Evolutionary conservation across 441 rosid species (phyloP), one percentile per base, ranked within the genome.

Genomic region (Pelargonium australe): DNA sequence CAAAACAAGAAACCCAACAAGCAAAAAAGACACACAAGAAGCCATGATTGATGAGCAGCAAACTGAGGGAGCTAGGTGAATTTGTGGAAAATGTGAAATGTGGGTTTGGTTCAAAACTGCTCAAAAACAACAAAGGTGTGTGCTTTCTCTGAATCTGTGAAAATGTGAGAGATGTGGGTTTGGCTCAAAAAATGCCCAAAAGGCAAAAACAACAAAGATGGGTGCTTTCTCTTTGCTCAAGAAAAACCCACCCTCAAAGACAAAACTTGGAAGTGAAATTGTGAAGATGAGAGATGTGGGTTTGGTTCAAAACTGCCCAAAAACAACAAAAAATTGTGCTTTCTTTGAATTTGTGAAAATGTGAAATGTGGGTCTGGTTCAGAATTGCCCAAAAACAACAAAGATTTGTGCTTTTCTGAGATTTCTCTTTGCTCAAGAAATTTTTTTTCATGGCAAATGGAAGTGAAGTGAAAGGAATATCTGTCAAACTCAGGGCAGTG

Each of bases 1-100:
- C 53, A 81, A 69, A 76, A 78, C 75, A 44, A 79, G 79, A 49
- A 81, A 69, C 70, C 73, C 81, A 67, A 73, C 67, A 70, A 80
- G 67, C 63, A 20, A 70, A 74, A 71, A 53, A 41, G 47, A 25
- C 66, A 43, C 2, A 63, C 71, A 72, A n/a, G 19, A 7, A 76
- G 77, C 76, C 80, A 84, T 78, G 61, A 3, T 51, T 51, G 57
- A 51, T 6, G 5, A 12, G 1, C 16, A n/a, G n/a, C 11, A 51
- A 14, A 11, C 7, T 3, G 17, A n/a, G 11, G 3, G 34, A 31
- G 2, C n/a, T n/a, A n/a, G n/a, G 34, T 31, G 34, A 31, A 31
- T 2, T 31, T 31, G 34, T 31, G 34, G 34, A 31, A 31, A 31
- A 1, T 13, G 57, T 51, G 57, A n/a, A 51, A 51, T 51, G 57